Percentiles rank a stretch among this genome's conserved stretches.
These are phyloP conservation scores for Paramecium sonneborni DNA, from an alignment of 73 alveolate genomes.

Conservation along the genomic window DNA sequence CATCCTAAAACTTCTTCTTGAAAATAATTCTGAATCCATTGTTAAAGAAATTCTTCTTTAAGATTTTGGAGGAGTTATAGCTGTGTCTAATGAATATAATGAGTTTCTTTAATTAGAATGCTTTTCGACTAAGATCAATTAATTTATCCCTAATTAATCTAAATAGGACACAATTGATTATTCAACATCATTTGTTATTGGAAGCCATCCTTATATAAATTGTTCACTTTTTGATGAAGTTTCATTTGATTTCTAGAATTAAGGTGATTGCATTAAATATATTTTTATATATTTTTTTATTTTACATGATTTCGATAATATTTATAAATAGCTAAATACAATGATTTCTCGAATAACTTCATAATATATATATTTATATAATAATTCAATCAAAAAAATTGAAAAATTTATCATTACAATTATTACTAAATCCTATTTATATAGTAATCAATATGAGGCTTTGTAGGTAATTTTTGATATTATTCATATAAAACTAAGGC, in stretches of 20 bases:
- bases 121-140: conserved; percentile 26
- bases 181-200: conserved; percentile 11
- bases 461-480: background rate
- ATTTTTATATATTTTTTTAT: background rate
- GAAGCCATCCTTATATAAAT: background rate
- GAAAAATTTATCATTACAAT: background rate
- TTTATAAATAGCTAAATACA: background rate
- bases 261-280: conserved; percentile 10
- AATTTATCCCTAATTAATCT: background rate
- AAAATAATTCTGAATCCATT: background rate
- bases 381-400: background rate
- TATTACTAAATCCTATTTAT: too few species aligned
- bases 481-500: background rate
- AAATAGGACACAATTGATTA: background rate
- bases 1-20: conserved; percentile 8
- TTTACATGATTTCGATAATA: background rate
- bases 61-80: conserved; percentile 11
- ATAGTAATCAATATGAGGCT: too few species aligned
- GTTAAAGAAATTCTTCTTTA: conserved; percentile 14
- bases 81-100: background rate
- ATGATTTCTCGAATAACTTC: background rate
- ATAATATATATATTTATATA: too few species aligned
- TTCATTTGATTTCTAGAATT: conserved; percentile 39
- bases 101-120: conserved; percentile 6
- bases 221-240: background rate